Evolutionary conservation across 495 filamentous ascomycete species (phyloP).

Genomic region (Penicillium cosmopolitanum): DNA sequence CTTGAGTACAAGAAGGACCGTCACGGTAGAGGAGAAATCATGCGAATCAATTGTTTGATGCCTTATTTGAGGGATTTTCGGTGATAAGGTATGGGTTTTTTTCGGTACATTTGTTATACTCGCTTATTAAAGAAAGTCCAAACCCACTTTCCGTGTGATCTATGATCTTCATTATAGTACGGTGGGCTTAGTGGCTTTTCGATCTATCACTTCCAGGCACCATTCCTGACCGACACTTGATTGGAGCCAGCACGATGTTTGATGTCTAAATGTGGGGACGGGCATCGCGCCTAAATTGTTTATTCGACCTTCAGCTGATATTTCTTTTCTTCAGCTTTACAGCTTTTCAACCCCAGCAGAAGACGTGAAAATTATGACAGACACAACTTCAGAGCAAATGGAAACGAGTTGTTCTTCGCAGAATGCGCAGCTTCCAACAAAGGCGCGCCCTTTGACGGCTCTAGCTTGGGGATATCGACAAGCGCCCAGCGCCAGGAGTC

Average conservation of each 20-base stretch:
- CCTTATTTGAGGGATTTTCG: too few species aligned
- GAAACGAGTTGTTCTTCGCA: not conserved
- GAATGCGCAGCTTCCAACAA: not conserved
- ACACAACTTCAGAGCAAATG: not conserved
- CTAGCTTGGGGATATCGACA: not conserved
- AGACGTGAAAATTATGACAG: not conserved
- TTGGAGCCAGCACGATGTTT: constrained; percentile 2
- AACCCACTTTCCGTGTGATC: not conserved
- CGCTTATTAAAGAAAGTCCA: not conserved
- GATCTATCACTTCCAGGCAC: not conserved
- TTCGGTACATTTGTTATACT: not conserved
- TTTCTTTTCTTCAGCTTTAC: not conserved
- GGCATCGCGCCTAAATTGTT: not conserved
- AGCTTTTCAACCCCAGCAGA: not conserved
- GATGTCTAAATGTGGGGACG: constrained; percentile 1
- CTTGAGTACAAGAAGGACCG: too few species aligned
- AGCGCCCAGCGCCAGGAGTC: not conserved
- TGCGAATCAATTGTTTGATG: too few species aligned
- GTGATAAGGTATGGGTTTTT: too few species aligned
- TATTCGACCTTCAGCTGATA: not conserved
- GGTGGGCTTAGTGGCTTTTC: not conserved
- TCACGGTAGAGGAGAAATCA: too few species aligned
- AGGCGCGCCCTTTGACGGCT: not conserved
- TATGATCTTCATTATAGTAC: not conserved
- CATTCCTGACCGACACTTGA: not conserved